Percentiles rank a stretch among this genome's conserved stretches.
These are phyloP conservation scores for Trapa incisa DNA, from an alignment of 345 rosid genomes.

Conservation along the genomic window DNA sequence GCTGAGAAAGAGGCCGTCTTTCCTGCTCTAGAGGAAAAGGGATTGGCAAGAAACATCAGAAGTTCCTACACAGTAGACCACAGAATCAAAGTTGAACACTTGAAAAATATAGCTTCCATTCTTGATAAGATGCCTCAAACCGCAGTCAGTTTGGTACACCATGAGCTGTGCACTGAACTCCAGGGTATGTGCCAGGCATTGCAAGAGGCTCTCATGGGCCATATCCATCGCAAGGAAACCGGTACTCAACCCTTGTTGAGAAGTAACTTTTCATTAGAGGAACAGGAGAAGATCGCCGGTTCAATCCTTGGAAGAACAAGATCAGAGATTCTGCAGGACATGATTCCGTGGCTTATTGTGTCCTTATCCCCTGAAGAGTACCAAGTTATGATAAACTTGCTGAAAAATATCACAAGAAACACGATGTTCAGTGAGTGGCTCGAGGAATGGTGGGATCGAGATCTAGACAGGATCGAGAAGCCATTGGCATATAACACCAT, in stretches of 20 bases:
- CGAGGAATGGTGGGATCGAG: conserved; percentile 66
- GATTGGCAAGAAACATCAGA: conserved; percentile 42
- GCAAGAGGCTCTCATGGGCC: conserved; percentile 56
- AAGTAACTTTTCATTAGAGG: conserved; percentile 43
- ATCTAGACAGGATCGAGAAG: conserved; percentile 14
- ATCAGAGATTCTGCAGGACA: conserved; percentile 56
- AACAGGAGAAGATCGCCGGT: conserved; percentile 65
- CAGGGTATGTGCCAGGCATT: conserved; percentile 44
- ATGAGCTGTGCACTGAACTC: conserved; percentile 40
- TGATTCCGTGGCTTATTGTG: conserved; percentile 70
- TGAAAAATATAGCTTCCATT: conserved; percentile 38
- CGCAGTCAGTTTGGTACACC: conserved; percentile 23
- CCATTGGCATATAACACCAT: conserved; percentile 15
- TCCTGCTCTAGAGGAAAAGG: conserved; percentile 74
- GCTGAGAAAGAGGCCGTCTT: conserved; percentile 81
- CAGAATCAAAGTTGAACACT: conserved; percentile 36
- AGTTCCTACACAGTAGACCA: conserved; percentile 60
- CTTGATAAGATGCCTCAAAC: conserved; percentile 48
- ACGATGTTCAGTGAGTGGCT: conserved; percentile 82
- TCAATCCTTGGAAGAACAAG: conserved; percentile 58
- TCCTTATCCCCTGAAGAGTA: conserved; percentile 53
- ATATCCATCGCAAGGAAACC: conserved; percentile 51
- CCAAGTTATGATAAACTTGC: conserved; percentile 35
- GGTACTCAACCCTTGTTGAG: conserved; percentile 62
- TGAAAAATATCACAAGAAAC: conserved; percentile 52